These are phyloP conservation scores for Carex sylvatica DNA, from an alignment of 202 grass and related monocot species.

Conservation along the genomic window DNA sequence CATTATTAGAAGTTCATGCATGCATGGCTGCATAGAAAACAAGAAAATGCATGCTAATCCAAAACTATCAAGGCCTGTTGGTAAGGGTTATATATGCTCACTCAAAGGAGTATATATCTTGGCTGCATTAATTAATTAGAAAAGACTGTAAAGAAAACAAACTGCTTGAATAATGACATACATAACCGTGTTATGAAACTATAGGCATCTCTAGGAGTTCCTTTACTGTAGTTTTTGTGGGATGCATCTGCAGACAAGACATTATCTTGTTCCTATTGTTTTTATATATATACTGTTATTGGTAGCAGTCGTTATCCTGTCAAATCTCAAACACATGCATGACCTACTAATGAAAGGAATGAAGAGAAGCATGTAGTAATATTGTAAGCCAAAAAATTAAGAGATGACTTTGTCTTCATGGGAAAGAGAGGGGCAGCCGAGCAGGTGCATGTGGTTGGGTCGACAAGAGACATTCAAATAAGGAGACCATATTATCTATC, in stretches of 20 bases:
- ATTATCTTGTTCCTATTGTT: background rate
- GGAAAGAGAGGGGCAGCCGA: background rate
- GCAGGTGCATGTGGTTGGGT: constrained; percentile 10
- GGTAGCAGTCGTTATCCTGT: constrained; percentile 14
- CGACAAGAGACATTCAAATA: background rate
- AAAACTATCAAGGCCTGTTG: constrained; percentile 2
- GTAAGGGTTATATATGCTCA: background rate
- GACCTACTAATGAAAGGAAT: background rate
- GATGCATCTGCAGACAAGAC: background rate
- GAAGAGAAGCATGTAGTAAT: background rate
- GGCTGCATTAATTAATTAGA: background rate
- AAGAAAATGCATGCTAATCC: background rate
- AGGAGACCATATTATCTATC: constrained; percentile 10
- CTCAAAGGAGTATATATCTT: background rate
- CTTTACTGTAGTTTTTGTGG: background rate
- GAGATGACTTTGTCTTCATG: constrained; percentile 10
- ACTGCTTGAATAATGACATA: background rate
- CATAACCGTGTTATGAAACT: background rate
- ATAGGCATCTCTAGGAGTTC: background rate
- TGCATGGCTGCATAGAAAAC: background rate
- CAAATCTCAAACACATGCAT: constrained; percentile 22
- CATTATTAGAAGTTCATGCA: background rate
- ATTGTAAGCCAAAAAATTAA: background rate
- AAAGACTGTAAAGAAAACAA: background rate
- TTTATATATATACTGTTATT: background rate